Conservation (phyloP, 2,329 filamentous ascomycete species). For the Anisogramma anomala region DNA sequence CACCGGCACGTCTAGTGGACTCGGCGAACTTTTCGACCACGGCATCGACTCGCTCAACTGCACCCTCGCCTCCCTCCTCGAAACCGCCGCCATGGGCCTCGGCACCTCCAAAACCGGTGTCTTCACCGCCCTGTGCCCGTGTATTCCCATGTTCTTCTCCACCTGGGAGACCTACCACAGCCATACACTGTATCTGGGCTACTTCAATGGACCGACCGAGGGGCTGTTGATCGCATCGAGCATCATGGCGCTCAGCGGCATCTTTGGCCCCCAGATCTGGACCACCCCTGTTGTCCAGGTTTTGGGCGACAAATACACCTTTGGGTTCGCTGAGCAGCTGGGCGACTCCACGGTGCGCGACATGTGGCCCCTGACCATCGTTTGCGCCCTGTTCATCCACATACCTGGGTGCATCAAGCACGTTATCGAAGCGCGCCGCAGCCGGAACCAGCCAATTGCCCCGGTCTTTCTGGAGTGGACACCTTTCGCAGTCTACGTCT, state of each 20-base stretch:
- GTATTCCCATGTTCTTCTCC: slow-evolving; percentile 97
- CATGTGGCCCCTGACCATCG: slow-evolving; percentile 68
- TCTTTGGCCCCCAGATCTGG: slow-evolving; percentile 83
- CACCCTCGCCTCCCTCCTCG: slow-evolving; percentile 79
- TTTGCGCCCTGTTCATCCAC: slow-evolving; percentile 58
- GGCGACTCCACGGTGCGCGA: slow-evolving; percentile 70
- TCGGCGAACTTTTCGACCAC: slow-evolving; percentile 96
- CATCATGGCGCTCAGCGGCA: slow-evolving; percentile 78
- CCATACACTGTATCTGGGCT: slow-evolving; percentile 89
- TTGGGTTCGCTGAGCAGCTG: slow-evolving; percentile 46
- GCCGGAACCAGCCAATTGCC: slow-evolving; percentile 59
- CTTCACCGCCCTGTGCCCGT: slow-evolving; percentile 83
- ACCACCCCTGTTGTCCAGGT: slow-evolving; percentile 59
- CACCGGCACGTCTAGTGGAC: slow-evolving; percentile 85
- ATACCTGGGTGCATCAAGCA: slow-evolving; percentile 84
- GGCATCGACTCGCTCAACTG: slow-evolving; percentile 98
- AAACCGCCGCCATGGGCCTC: slow-evolving; percentile 86
- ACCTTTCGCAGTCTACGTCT: slow-evolving; percentile 72
- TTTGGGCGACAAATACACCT: slow-evolving; percentile 46
- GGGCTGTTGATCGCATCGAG: slow-evolving; percentile 78
- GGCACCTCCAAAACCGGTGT: slow-evolving; percentile 75
- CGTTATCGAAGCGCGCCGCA: slow-evolving; percentile 64
- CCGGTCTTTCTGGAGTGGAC: slow-evolving; percentile 91
- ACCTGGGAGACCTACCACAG: slow-evolving; percentile 99
- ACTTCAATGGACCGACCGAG: slow-evolving; percentile 95